Percentiles rank a stretch among this genome's conserved stretches.
Evolutionary conservation across 2,329 filamentous ascomycete genomes (phyloP).

Genomic region (Paraphoma sp.): DNA sequence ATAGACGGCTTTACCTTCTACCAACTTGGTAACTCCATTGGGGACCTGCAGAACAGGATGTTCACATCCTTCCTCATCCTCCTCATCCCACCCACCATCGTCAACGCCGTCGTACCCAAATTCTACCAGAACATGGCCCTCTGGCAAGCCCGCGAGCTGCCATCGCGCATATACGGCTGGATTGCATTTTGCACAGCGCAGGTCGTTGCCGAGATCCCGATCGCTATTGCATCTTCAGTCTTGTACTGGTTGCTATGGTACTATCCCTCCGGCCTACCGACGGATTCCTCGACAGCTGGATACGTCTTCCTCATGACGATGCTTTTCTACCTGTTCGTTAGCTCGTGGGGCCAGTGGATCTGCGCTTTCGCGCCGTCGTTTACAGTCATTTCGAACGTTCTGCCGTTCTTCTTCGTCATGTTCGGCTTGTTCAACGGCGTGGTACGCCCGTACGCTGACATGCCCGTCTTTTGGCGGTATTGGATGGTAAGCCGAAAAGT

Average conservation of each 20-base stretch:
- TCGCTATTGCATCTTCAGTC: constrained; percentile 67
- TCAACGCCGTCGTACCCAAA: constrained; percentile 78
- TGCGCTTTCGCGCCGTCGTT: constrained; percentile 81
- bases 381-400: constrained; percentile 74
- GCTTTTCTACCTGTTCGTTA: constrained; percentile 78
- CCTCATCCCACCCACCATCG: constrained; percentile 69
- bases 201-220: constrained; percentile 75
- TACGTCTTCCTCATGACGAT: constrained; percentile 82
- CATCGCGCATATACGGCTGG: constrained; percentile 79
- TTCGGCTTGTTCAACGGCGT: constrained; percentile 80
- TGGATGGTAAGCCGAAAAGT: constrained; percentile 74
- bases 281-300: constrained; percentile 68
- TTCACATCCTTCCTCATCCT: constrained; percentile 71
- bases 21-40: constrained; percentile 68
- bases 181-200: constrained; percentile 65
- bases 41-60: constrained; percentile 78
- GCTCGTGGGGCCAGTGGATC: constrained; percentile 83
- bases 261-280: constrained; percentile 74
- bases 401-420: constrained; percentile 84
- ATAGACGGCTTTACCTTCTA: constrained; percentile 76
- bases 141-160: constrained; percentile 76
- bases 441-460: constrained; percentile 68
- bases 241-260: constrained; percentile 82
- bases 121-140: constrained; percentile 76
- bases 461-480: constrained; percentile 75